phyloP scores from a whole-genome alignment of 768 basidiomycete genomes.

The Dendrothele bispora region DNA sequence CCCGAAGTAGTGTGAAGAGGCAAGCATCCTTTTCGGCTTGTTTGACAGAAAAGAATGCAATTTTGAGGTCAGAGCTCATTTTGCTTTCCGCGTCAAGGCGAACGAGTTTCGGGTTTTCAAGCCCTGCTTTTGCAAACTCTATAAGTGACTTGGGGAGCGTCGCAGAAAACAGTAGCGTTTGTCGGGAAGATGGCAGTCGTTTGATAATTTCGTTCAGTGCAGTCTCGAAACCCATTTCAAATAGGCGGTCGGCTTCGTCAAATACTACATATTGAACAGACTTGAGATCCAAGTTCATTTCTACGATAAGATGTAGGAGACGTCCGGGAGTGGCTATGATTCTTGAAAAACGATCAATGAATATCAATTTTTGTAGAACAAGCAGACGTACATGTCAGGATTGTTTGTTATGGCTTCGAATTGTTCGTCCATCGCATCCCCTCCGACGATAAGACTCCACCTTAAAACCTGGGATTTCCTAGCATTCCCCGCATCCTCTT shows the following conservation, averaged over 20 bases:
- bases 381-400: constrained; percentile 82
- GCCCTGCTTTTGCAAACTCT: constrained; percentile 97
- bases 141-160: constrained; percentile 95
- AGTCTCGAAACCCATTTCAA: constrained; percentile 96
- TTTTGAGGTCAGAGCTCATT: constrained; percentile 88
- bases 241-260: constrained; percentile 97
- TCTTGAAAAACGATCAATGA: constrained; percentile 39
- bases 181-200: constrained; percentile 82
- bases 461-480: constrained; percentile 64
- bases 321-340: constrained; percentile 98
- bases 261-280: constrained; percentile 90
- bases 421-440: constrained; percentile 93
- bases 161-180: constrained; percentile 94
- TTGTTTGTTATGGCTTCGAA: constrained; percentile 94
- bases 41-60: constrained; percentile 94
- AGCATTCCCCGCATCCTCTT: constrained; percentile 50
- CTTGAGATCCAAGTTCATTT: constrained; percentile 92
- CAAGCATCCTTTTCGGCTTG: constrained; percentile 94
- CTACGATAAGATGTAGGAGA: constrained; percentile 92
- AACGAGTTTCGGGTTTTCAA: constrained; percentile 90
- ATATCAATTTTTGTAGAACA: constrained; percentile 10
- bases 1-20: constrained; percentile 78
- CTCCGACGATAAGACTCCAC: constrained; percentile 96
- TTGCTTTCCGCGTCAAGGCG: constrained; percentile 97
- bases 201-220: constrained; percentile 90